Evolutionary conservation across 805 yeast species (phyloP).

Genomic region (Saccharomycopsis sp.): DNA sequence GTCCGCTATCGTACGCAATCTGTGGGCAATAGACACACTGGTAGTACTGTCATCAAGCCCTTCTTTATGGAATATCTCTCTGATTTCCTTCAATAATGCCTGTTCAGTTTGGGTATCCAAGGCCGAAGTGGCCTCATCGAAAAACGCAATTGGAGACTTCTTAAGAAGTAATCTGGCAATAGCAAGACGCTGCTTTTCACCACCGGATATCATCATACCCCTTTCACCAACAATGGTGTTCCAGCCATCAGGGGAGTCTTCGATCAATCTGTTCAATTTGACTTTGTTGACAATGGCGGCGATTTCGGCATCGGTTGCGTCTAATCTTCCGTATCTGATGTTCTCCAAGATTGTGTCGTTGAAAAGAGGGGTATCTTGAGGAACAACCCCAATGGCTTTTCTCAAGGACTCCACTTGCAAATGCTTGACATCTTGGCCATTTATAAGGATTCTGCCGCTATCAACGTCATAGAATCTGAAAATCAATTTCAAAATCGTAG

Average conservation of each 20-base stretch:
- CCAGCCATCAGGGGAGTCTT: conserved; percentile 74
- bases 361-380: conserved; percentile 95
- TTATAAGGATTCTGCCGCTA: conserved; percentile 71
- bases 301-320: conserved; percentile 70
- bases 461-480: conserved; percentile 86
- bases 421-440: conserved; percentile 79
- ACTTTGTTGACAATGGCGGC: conserved; percentile 58
- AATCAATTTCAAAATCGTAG: conserved; percentile 75
- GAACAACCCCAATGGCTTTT: conserved; percentile 79
- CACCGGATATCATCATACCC: conserved; percentile 99
- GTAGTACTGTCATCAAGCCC: conserved; percentile 38
- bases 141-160: conserved; percentile 82
- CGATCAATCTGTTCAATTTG: conserved; percentile 54
- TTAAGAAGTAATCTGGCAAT: conserved; percentile 87
- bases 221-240: conserved; percentile 90
- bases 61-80: conserved; percentile 48
- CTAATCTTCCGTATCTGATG: conserved; percentile 74
- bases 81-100: conserved; percentile 67
- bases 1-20: conserved; percentile 90
- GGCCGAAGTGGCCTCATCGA: conserved; percentile 96
- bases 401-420: conserved; percentile 74
- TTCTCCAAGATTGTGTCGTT: conserved; percentile 87
- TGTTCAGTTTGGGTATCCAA: conserved; percentile 96
- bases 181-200: conserved; percentile 93
- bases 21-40: conserved; percentile 86